phyloP scores from a whole-genome alignment of 306 rosid species.

The Pueraria montana region DNA sequence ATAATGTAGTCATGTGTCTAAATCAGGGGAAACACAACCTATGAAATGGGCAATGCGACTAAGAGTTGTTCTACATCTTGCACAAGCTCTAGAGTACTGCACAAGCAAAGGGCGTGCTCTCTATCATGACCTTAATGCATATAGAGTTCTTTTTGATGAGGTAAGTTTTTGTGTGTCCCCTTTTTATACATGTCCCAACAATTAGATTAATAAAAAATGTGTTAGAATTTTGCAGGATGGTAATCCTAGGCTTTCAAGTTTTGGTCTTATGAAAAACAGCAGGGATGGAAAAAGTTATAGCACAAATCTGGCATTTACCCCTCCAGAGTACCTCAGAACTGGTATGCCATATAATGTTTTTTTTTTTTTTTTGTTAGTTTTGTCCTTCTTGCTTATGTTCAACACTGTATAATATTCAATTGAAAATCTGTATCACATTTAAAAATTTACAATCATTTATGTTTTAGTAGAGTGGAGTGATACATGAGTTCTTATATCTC shows the following conservation, averaged over 20 bases:
- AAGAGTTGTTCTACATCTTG: constrained; percentile 88
- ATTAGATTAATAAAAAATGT: constrained; percentile 34
- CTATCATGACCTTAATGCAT: constrained; percentile 88
- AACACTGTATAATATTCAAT: not conserved
- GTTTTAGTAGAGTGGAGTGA: constrained; percentile 15
- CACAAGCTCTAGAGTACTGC: constrained; percentile 91
- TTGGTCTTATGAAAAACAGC: constrained; percentile 89
- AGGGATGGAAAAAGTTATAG: constrained; percentile 90
- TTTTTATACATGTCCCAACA: not conserved
- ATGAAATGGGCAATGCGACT: constrained; percentile 86
- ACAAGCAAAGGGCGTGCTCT: constrained; percentile 82
- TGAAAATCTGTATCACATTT: constrained; percentile 9
- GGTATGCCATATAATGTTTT: constrained; percentile 53
- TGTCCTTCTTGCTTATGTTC: constrained; percentile 1
- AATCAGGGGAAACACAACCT: constrained; percentile 81
- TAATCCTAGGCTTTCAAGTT: constrained; percentile 84
- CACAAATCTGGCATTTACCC: constrained; percentile 90
- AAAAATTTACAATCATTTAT: not conserved
- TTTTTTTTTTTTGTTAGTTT: constrained; percentile 21
- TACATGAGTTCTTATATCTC: constrained; percentile 34
- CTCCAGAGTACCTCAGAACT: constrained; percentile 90
- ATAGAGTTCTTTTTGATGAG: constrained; percentile 86
- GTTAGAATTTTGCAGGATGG: constrained; percentile 72
- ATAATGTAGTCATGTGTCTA: constrained; percentile 48
- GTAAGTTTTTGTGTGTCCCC: constrained; percentile 49